Conservation (phyloP, 116 monocot species). For the Cymodocea nodosa region DNA sequence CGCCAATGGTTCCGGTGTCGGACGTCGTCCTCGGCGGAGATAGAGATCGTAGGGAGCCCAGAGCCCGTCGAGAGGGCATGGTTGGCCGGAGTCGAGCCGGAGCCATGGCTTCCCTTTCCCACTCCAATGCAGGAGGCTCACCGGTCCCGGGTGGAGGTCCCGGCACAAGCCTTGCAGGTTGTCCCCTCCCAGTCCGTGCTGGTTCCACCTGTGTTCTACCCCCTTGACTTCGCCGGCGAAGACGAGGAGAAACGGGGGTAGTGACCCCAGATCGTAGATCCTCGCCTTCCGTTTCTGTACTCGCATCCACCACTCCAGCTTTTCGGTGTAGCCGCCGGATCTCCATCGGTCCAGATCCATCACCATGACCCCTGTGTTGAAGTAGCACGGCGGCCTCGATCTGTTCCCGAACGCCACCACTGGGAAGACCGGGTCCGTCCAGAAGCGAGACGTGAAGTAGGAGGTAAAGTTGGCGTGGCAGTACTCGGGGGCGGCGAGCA, state of each 20-base stretch:
- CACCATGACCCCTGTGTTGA: too few relatives aligned
- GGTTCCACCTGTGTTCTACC: conserved; percentile 44
- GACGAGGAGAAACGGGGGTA: conserved; percentile 52
- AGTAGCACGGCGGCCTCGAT: too few relatives aligned
- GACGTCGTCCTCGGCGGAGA: too few relatives aligned
- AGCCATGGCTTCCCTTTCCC: conserved; percentile 66
- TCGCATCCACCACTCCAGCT: conserved; percentile 53
- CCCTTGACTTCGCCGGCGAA: conserved; percentile 37
- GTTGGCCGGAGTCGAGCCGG: conserved; percentile 28
- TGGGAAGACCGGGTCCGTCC: too few relatives aligned
- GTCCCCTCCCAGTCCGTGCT: conserved; percentile 59
- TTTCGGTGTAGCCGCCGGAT: conserved; percentile 52
- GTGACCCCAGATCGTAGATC: conserved; percentile 54
- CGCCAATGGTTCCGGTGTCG: too few relatives aligned
- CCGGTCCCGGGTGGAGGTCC: conserved; percentile 44
- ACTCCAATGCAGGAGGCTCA: conserved; percentile 64
- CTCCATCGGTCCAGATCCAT: too few relatives aligned
- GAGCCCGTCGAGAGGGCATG: conserved; percentile 39
- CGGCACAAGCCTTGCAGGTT: conserved; percentile 38
- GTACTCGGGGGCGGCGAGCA: neutral
- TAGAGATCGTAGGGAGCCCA: conserved; percentile 54
- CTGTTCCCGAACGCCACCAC: too few relatives aligned
- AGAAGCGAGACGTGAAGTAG: too few relatives aligned
- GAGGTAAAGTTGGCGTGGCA: neutral
- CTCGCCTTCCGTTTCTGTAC: conserved; percentile 31